These are phyloP conservation scores for Beta lomatogona DNA, from an alignment of 179 eudicot genomes.

Conservation along the genomic window DNA sequence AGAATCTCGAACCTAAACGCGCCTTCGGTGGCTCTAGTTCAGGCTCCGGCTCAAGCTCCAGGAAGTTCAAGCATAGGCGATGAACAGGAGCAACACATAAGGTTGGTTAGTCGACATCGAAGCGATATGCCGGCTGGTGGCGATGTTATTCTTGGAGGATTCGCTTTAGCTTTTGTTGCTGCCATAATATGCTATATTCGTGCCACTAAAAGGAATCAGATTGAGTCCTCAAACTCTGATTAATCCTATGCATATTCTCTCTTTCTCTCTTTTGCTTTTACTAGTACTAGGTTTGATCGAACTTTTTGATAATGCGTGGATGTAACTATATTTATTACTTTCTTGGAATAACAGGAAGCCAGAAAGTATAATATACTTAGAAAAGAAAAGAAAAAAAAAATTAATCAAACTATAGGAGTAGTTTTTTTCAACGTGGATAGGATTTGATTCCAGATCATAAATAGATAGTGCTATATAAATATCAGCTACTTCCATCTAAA, in stretches of 20 bases:
- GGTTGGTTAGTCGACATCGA: constrained; percentile 6
- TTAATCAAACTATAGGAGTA: not conserved
- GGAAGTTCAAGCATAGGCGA: not conserved
- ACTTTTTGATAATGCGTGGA: not conserved
- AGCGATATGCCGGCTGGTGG: not conserved
- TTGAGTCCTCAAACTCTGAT: not conserved
- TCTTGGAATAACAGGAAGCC: not conserved
- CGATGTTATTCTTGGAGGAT: constrained; percentile 13
- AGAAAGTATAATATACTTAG: not conserved
- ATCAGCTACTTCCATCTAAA: not conserved
- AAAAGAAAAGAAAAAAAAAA: not conserved
- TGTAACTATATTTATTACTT: not conserved
- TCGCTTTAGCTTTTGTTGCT: constrained; percentile 11
- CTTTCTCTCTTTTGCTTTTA: not conserved
- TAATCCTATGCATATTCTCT: not conserved
- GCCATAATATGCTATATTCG: constrained; percentile 16
- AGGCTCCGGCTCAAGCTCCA: not conserved
- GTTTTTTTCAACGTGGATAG: not conserved
- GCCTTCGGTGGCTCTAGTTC: not conserved
- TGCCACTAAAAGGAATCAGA: not conserved
- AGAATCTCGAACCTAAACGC: not conserved
- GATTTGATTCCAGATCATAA: too few species aligned
- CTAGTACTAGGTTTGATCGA: not conserved
- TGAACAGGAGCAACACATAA: not conserved
- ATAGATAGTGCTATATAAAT: too few species aligned